phyloP scores from a whole-genome alignment of 306 rosid species.

The Prunus mongolica region DNA sequence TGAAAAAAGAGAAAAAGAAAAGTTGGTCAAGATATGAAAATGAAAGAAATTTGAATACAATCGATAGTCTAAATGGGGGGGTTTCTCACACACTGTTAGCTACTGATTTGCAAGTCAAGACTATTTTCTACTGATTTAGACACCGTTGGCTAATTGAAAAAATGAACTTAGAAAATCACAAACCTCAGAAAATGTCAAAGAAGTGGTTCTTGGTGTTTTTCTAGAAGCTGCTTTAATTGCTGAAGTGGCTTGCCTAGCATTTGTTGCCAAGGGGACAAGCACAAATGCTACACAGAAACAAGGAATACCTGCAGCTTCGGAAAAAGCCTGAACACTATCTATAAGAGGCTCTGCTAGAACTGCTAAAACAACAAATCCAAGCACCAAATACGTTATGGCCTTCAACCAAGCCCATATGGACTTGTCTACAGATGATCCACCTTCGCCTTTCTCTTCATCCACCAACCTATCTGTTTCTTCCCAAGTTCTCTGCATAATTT shows the following conservation, averaged over 20 bases:
- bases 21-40: not conserved
- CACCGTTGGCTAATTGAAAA: not conserved
- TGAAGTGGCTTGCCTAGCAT: conserved; percentile 54
- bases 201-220: conserved; percentile 46
- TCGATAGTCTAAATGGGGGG: no score
- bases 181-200: conserved; percentile 61
- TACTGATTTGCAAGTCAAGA: no score
- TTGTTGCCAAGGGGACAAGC: conserved; percentile 59
- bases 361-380: conserved; percentile 20
- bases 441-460: not conserved
- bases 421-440: not conserved
- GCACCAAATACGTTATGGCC: conserved; percentile 4
- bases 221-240: conserved; percentile 53
- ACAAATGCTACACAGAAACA: conserved; percentile 55
- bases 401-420: conserved; percentile 14
- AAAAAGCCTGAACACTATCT: conserved; percentile 47
- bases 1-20: not conserved
- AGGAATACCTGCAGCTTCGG: conserved; percentile 41
- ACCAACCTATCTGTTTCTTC: conserved; percentile 18
- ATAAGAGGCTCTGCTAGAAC: conserved; percentile 65
- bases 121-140: no score
- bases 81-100: no score
- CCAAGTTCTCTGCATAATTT: conserved; percentile 11
- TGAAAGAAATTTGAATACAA: not conserved
- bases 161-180: not conserved